phyloP scores from a whole-genome alignment of 2,329 filamentous ascomycete genomes.

The Talaromyces sp. region DNA sequence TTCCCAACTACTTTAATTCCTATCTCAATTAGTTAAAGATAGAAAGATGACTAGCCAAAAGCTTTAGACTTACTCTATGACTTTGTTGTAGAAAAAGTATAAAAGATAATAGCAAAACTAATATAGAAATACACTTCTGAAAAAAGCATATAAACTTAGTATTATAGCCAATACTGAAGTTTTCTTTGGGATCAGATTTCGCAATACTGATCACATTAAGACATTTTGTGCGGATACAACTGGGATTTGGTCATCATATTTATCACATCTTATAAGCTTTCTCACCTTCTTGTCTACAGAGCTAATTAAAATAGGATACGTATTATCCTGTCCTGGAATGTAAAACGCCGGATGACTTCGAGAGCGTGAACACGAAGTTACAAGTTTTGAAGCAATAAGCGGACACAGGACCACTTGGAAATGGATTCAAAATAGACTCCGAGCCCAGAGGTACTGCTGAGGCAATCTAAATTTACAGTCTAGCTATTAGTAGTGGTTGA shows the following conservation, averaged over 20 bases:
- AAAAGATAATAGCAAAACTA: neutral
- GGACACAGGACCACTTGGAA: neutral
- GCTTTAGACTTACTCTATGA: neutral
- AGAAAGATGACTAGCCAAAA: neutral
- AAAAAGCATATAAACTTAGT: slow-evolving; percentile 13
- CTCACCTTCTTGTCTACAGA: neutral
- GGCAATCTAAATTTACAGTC: too few species aligned
- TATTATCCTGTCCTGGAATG: slow-evolving; percentile 4
- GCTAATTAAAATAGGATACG: slow-evolving; percentile 5
- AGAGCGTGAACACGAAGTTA: neutral
- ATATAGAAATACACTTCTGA: slow-evolving; percentile 1
- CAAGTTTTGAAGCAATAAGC: neutral
- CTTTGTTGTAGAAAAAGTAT: slow-evolving; percentile 3
- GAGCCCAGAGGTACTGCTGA: too few species aligned
- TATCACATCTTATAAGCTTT: slow-evolving; percentile 7
- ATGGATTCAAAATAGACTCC: neutral
- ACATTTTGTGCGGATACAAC: slow-evolving; percentile 13
- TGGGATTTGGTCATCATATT: slow-evolving; percentile 8
- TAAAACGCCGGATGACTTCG: slow-evolving; percentile 6
- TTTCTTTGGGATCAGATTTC: slow-evolving; percentile 10
- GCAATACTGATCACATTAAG: slow-evolving; percentile 3
- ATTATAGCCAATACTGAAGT: slow-evolving; percentile 1
- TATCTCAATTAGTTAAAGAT: neutral
- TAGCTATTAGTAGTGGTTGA: too few species aligned
- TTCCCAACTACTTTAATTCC: neutral